Evolutionary conservation across 257 asterid species (phyloP), one percentile per base, ranked within the genome.

Genomic region (Fraxinus pennsylvanica): DNA sequence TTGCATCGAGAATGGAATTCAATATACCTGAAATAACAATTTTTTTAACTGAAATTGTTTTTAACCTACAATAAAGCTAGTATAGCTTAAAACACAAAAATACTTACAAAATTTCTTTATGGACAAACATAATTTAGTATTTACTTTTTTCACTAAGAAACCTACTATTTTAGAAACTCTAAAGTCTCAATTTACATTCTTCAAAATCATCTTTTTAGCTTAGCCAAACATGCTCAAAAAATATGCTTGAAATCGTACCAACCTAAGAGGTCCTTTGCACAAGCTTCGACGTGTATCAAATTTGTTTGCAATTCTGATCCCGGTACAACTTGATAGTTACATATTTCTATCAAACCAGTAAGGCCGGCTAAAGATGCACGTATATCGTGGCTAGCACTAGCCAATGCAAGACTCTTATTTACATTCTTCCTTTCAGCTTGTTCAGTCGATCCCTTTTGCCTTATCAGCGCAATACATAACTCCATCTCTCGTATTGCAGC

Each of bases 331-430:
- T 83, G 84, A 6, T 45, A 15, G 0, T 84, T 86, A 47, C 86
- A 85, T 12, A 88, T 39, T 57, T 90, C 89, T 15, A 91, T 83
- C 10, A 91, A 81, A 66, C 96, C 91, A 3, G 66, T 78, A 14
- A 92, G 82, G 67, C 89, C 96, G 6, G 94, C 92, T 59, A 91
- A 81, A 27, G 90, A 80, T 35, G 90, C 91, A 17, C 96, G 94
- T 2, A 94, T 81, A 76, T 94, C 97, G 29, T 94, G 98, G 87
- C 91, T 90, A n/a, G 97, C 96, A 3, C 85, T 89, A 1, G 91
- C 94, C 54, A 89, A 90, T 32, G 94, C 97, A 29, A 84, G 86
- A 69, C 85, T 90, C 78, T 87, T 90, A 74, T 86, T 91, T 92
- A 86, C 84, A 10, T 92, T 87, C 77, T 89, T 94, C 72, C 90